phyloP scores from a whole-genome alignment of 2,329 filamentous ascomycete species.

The Colletotrichum tamarilloi region DNA sequence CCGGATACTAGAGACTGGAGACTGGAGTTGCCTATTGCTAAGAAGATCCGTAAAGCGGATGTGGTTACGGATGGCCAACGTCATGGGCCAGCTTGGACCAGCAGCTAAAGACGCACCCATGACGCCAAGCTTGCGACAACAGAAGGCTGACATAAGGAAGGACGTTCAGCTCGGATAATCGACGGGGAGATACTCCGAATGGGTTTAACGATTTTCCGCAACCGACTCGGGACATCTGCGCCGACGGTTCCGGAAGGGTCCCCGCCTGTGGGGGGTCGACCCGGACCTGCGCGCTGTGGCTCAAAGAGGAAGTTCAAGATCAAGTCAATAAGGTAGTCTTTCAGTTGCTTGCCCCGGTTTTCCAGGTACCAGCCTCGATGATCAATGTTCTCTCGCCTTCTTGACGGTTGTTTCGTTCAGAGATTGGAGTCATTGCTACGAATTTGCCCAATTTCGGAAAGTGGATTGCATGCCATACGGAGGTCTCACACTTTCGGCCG shows the following conservation, averaged over 20 bases:
- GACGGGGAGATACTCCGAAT: background rate
- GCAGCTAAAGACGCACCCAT: constrained; percentile 15
- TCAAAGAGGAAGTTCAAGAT: background rate
- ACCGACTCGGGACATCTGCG: background rate
- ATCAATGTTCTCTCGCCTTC: background rate
- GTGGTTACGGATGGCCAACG: constrained; percentile 10
- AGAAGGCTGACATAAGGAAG: background rate
- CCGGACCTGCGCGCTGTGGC: background rate
- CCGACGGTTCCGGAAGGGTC: background rate
- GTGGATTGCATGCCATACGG: background rate
- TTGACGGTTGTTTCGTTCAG: background rate
- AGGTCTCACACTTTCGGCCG: background rate
- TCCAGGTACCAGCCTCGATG: background rate
- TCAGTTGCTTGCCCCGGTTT: background rate
- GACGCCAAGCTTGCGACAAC: constrained; percentile 21
- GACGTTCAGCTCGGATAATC: background rate
- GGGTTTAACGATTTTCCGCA: background rate
- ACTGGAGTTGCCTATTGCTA: constrained; percentile 5
- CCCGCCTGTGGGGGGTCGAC: no score
- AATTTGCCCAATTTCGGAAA: background rate
- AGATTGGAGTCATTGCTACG: background rate
- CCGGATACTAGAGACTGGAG: background rate
- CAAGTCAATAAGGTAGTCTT: background rate
- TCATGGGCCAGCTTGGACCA: constrained; percentile 14
- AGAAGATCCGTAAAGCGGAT: constrained; percentile 11